Percentiles rank a stretch among this genome's conserved stretches.
Evolutionary conservation across 179 eudicot genomes (phyloP).

Genomic region (Drosera spatulata): DNA sequence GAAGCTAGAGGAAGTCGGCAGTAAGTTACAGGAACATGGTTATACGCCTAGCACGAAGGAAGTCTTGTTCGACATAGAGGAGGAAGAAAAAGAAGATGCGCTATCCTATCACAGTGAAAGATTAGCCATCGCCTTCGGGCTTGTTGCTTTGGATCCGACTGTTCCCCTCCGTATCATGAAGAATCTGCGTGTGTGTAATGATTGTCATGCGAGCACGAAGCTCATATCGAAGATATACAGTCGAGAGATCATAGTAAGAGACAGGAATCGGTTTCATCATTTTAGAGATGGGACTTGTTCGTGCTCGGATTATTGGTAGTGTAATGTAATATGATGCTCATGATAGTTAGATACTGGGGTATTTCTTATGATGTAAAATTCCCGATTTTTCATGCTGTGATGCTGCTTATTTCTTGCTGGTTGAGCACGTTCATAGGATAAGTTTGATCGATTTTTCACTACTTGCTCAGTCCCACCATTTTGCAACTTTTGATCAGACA

Average conservation of each 20-base stretch:
- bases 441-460: too few relatives aligned
- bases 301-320: constrained; percentile 34
- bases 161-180: constrained; percentile 41
- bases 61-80: constrained; percentile 31
- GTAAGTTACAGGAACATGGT: constrained; percentile 20
- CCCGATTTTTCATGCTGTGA: too few relatives aligned
- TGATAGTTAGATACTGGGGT: too few relatives aligned
- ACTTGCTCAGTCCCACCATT: too few relatives aligned
- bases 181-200: constrained; percentile 39
- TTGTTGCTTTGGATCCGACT: constrained; percentile 12
- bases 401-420: too few relatives aligned
- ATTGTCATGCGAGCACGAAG: constrained; percentile 32
- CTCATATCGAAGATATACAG: constrained; percentile 25
- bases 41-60: constrained; percentile 16
- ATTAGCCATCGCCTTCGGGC: constrained; percentile 34
- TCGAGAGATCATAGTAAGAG: constrained; percentile 34
- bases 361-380: too few relatives aligned
- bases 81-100: constrained; percentile 30
- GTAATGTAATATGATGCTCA: too few relatives aligned
- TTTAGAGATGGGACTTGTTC: constrained; percentile 34
- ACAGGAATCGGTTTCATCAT: constrained; percentile 36
- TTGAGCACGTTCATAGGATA: too few relatives aligned
- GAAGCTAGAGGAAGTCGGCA: constrained; percentile 33
- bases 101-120: constrained; percentile 30
- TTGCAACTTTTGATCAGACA: too few relatives aligned